A percentile compares a stretch with the other conserved stretches of the same genome.
These are phyloP conservation scores for Xylaria acuta DNA, from an alignment of 495 filamentous ascomycete species.

Conservation along the genomic window DNA sequence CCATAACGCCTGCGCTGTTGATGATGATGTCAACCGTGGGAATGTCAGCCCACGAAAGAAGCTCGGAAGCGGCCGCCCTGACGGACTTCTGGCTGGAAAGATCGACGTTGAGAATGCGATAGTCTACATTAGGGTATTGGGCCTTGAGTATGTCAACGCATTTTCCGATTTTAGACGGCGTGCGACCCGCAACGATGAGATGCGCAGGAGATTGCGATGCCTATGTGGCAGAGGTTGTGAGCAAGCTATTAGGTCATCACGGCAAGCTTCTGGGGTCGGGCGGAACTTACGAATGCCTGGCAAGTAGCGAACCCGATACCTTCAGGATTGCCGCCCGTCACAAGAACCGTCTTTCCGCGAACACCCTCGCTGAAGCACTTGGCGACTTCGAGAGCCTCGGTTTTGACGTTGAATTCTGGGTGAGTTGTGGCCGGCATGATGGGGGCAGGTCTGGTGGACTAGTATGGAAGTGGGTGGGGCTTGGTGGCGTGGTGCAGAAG, in stretches of 20 bases:
- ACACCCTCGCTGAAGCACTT: constrained; percentile 44
- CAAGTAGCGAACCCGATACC: constrained; percentile 52
- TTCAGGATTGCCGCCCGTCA: constrained; percentile 50
- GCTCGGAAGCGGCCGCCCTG: constrained; percentile 44
- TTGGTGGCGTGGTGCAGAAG: not conserved
- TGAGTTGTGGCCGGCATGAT: constrained; percentile 43
- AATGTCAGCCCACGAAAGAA: constrained; percentile 49
- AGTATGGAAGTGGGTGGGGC: not conserved
- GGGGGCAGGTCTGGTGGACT: not conserved
- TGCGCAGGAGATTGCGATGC: constrained; percentile 51
- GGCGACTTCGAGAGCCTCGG: constrained; percentile 50
- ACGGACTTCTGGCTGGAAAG: constrained; percentile 54
- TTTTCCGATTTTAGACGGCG: constrained; percentile 45
- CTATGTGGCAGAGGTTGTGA: constrained; percentile 33
- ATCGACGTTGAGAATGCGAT: constrained; percentile 49
- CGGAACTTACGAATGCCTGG: constrained; percentile 49
- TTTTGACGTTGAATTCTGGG: constrained; percentile 45
- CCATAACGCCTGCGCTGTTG: constrained; percentile 55
- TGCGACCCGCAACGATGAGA: constrained; percentile 52
- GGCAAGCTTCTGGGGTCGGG: not conserved
- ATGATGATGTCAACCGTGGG: constrained; percentile 53
- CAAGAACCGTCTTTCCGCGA: constrained; percentile 48
- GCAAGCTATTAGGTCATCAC: not conserved
- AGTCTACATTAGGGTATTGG: constrained; percentile 46
- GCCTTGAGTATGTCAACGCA: constrained; percentile 44